phyloP scores from a whole-genome alignment of 768 basidiomycete genomes.

The Baorangia bicolor region DNA sequence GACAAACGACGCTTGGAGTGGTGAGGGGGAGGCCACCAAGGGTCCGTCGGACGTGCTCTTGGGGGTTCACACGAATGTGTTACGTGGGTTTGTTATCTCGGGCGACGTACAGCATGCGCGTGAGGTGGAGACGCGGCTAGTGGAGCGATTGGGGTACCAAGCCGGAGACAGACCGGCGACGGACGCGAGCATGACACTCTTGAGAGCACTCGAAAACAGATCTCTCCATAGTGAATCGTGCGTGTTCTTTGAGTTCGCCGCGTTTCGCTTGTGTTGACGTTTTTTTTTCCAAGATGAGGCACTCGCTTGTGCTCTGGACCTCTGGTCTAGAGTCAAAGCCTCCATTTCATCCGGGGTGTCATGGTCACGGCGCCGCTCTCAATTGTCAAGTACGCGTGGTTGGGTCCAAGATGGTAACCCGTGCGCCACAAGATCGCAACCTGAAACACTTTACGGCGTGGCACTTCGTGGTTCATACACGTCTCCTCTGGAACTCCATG shows the following conservation, averaged over 20 bases:
- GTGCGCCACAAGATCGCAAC: background rate
- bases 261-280: background rate
- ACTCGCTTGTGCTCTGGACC: background rate
- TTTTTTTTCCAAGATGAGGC: background rate
- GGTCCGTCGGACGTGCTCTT: constrained; percentile 17
- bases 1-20: background rate
- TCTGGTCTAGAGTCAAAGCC: background rate
- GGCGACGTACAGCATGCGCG: constrained; percentile 30
- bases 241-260: background rate
- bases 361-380: background rate
- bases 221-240: background rate
- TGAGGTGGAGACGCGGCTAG: constrained; percentile 31
- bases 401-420: background rate
- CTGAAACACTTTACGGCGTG: background rate
- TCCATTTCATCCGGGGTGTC: background rate
- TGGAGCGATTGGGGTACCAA: constrained; percentile 21
- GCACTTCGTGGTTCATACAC: background rate
- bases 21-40: background rate
- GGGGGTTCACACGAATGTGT: constrained; percentile 37
- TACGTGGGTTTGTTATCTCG: constrained; percentile 38
- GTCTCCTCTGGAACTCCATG: background rate
- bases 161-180: constrained; percentile 24
- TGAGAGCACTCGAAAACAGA: constrained; percentile 20
- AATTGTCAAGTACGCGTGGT: background rate
- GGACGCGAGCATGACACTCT: constrained; percentile 19